These are phyloP conservation scores for Mucor plumbeus DNA, from an alignment of 371 early-diverging fungal genomes.

Conservation along the genomic window DNA sequence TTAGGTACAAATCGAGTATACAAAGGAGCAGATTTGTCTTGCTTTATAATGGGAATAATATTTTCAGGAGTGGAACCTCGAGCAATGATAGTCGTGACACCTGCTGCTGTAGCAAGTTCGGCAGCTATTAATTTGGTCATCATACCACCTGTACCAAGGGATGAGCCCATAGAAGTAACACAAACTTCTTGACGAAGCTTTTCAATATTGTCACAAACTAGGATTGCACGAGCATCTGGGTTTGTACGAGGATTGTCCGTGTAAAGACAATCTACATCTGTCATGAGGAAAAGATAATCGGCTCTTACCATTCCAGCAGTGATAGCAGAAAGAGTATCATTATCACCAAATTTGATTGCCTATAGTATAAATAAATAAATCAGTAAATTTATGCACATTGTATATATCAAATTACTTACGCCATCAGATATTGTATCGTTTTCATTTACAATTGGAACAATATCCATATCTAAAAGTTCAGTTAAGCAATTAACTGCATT, in stretches of 20 bases:
- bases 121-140: conserved; percentile 96
- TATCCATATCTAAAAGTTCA: conserved; percentile 85
- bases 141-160: conserved; percentile 98
- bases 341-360: conserved; percentile 96
- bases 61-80: conserved; percentile 78
- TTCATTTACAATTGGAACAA: conserved; percentile 97
- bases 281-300: conserved; percentile 92
- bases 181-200: conserved; percentile 76
- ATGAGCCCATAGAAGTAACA: conserved; percentile 82
- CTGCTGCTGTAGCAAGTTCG: conserved; percentile 92
- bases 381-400: neutral
- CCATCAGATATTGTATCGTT: conserved; percentile 92
- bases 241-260: conserved; percentile 95
- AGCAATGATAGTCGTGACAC: conserved; percentile 86
- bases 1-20: conserved; percentile 85
- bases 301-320: conserved; percentile 96
- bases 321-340: conserved; percentile 95
- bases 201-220: conserved; percentile 83
- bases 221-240: conserved; percentile 82
- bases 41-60: conserved; percentile 71
- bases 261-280: conserved; percentile 95
- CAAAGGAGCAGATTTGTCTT: conserved; percentile 38
- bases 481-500: conserved; percentile 94
- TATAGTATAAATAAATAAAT: neutral
- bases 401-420: neutral